phyloP scores from a whole-genome alignment of 2,329 filamentous ascomycete species.

The Sclerotinia sclerotiorum region DNA sequence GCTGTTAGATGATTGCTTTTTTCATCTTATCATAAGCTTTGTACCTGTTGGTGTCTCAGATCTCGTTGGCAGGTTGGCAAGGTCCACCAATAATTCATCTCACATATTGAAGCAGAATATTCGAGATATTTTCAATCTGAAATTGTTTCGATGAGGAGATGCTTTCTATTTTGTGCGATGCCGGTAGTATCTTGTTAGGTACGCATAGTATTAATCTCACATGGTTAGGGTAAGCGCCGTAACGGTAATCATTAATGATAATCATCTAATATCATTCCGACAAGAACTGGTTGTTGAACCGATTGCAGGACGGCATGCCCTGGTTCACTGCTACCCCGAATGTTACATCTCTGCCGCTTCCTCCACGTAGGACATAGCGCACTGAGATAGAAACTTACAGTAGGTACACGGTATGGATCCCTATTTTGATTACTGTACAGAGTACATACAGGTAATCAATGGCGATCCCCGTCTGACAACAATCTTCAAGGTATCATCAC shows the following conservation, averaged over 20 bases:
- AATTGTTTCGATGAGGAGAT: not conserved
- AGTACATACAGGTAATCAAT: not conserved
- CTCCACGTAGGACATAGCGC: not conserved
- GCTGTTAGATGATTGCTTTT: not conserved
- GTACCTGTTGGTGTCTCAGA: constrained; percentile 20
- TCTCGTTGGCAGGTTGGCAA: constrained; percentile 17
- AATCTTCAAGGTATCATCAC: not conserved
- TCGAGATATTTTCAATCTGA: constrained; percentile 2
- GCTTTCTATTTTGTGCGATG: constrained; percentile 4
- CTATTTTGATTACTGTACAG: not conserved
- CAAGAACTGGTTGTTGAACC: constrained; percentile 7
- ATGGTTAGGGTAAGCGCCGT: constrained; percentile 12
- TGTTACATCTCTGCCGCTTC: constrained; percentile 14
- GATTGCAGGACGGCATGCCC: not conserved
- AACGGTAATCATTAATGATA: constrained; percentile 3
- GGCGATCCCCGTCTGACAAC: constrained; percentile 3
- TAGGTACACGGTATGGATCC: not conserved
- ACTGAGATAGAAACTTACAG: constrained; percentile 6
- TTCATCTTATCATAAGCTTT: constrained; percentile 10
- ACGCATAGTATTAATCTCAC: not conserved
- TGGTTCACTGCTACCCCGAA: constrained; percentile 4
- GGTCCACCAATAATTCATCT: not conserved
- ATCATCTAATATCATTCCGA: constrained; percentile 12
- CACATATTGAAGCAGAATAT: not conserved
- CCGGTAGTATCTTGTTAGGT: constrained; percentile 3